Evolutionary conservation across 2,329 filamentous ascomycete genomes (phyloP), one percentile per base, ranked within the genome.

Genomic region (Endoconidiophora polonica): DNA sequence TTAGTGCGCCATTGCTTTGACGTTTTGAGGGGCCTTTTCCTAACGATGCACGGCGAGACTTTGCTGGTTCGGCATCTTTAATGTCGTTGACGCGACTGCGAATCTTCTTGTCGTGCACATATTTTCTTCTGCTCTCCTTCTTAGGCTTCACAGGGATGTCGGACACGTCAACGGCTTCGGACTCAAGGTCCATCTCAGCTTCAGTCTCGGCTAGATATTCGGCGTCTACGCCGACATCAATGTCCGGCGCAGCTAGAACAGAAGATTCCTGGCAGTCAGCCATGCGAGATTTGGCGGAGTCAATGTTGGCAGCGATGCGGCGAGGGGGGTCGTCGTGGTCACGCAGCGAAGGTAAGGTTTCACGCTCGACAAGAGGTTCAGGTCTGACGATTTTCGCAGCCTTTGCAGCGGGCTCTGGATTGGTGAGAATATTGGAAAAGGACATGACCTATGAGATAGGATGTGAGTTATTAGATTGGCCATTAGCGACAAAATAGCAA

Each of bases 371-470:
- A 12, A 33, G 29, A 33, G 29, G 29, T 12, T 33, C 29, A 12
- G 2, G 18, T 16, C 43, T 42, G 5, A 43, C 14, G 2, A 9
- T 12, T 38, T 33, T 33, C 29, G 37, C n/a, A 18, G 46, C 18
- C 37, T 44, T 49, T 2, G 42, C 36, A 38, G 76, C 71, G 48
- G 83, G 79, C 50, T 86, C 81, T 50, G 83, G 74, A 57, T 77
- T 87, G 3, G 86, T 90, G 41, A 96, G 79, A 53, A 96, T 93
- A 62, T 88, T 95, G 56, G 86, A 91, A 60, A 96, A 91, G 4
- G 88, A 91, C 88, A 95, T 95, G 48, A 88, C 83, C 62, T 94
- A 84, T 52, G 33, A 2, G 36, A 36, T 10, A 2, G 24, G 22
- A 48, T 10, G 42, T 10, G 44, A 12, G 50, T 55, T 52, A 54